A percentile compares a stretch with the other conserved stretches of the same genome.
phyloP scores from a whole-genome alignment of 257 asterid genomes.

The Agastache rugosa region DNA sequence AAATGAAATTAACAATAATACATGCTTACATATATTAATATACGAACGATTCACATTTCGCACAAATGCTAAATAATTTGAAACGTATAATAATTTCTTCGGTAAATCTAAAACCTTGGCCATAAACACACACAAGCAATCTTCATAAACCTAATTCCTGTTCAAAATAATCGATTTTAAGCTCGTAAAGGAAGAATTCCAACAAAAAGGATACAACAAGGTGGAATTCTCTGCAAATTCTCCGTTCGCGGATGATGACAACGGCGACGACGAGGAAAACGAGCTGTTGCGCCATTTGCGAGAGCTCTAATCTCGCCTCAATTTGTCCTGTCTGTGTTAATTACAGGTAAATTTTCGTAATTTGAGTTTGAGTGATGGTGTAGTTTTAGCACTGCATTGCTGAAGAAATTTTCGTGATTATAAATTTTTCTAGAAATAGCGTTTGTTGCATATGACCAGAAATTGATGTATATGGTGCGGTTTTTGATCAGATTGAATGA shows the following conservation, averaged over 20 bases:
- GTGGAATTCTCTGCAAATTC: constrained; percentile 6
- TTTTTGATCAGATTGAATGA: constrained; percentile 68
- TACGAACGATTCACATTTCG: background rate
- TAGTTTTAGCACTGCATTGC: constrained; percentile 8
- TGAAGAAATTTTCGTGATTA: background rate
- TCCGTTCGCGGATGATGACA: constrained; percentile 34
- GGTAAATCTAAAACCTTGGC: constrained; percentile 12
- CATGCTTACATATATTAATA: too few species aligned
- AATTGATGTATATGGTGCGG: constrained; percentile 26
- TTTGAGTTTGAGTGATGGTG: constrained; percentile 16
- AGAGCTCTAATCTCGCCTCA: constrained; percentile 80
- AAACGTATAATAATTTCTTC: background rate
- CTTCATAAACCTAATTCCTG: constrained; percentile 33
- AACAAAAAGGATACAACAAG: background rate
- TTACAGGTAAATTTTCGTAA: constrained; percentile 57
- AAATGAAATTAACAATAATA: background rate
- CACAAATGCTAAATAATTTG: background rate
- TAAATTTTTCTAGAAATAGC: background rate
- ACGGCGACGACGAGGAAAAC: constrained; percentile 58
- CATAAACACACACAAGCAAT: constrained; percentile 4
- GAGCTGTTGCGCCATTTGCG: constrained; percentile 81
- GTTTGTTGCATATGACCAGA: constrained; percentile 15
- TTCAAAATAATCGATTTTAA: background rate
- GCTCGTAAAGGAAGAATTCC: background rate
- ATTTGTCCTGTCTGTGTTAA: constrained; percentile 85